These are phyloP conservation scores for Botrytis fragariae DNA, from an alignment of 2,329 filamentous ascomycete species.

Conservation along the genomic window DNA sequence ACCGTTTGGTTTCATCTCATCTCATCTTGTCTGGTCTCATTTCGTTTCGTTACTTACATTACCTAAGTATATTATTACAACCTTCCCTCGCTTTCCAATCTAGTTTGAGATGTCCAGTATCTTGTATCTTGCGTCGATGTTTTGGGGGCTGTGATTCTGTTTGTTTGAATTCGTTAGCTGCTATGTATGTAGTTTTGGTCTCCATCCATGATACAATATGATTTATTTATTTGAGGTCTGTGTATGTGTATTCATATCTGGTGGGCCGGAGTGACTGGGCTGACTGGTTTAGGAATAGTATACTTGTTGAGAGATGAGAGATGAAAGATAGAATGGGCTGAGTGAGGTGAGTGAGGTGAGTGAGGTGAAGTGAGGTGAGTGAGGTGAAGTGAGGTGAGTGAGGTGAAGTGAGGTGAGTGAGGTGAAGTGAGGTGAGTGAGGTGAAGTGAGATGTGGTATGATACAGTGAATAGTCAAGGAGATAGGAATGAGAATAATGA, in stretches of 20 bases:
- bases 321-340: not conserved
- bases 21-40: not conserved
- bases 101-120: not conserved
- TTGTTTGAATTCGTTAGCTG: not conserved
- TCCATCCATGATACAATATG: not conserved
- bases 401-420: not conserved
- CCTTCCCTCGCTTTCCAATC: accelerated
- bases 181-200: not conserved
- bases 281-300: not conserved
- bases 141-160: not conserved
- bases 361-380: not conserved
- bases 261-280: not conserved
- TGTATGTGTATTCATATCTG: not conserved
- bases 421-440: not conserved
- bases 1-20: not conserved
- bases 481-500: not conserved
- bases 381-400: not conserved
- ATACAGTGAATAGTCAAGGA: no score
- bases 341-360: not conserved
- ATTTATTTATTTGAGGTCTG: not conserved
- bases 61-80: no score
- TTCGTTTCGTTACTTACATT: no score
- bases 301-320: not conserved
- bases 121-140: not conserved
- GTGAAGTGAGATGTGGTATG: no score